Conservation (phyloP, 225 moss, liverwort and hornwort genomes). For the Bryum argenteum region DNA sequence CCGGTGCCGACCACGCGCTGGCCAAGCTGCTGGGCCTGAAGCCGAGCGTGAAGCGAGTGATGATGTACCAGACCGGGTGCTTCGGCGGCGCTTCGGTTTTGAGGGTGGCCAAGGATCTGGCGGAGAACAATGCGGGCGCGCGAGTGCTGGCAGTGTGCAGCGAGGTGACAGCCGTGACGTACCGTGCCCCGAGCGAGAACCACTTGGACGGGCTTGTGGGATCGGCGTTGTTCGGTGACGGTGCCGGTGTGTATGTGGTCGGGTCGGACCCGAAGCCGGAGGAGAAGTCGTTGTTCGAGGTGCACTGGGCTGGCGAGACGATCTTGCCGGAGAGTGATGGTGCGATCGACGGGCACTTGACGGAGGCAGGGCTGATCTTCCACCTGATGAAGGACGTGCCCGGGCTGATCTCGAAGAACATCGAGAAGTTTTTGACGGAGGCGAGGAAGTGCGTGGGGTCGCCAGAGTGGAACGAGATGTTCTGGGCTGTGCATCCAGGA, state of each 20-base stretch:
- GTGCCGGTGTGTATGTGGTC: slow-evolving; percentile 11
- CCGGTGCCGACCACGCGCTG: not conserved
- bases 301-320: slow-evolving; percentile 49
- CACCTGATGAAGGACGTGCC: slow-evolving; percentile 34
- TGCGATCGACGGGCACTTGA: slow-evolving; percentile 55
- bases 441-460: not conserved
- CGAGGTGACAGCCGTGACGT: slow-evolving; percentile 18
- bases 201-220: slow-evolving; percentile 10
- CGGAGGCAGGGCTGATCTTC: slow-evolving; percentile 56
- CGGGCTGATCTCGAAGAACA: slow-evolving; percentile 8
- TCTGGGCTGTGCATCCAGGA: not conserved
- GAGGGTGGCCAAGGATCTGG: not conserved
- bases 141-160: slow-evolving; percentile 13
- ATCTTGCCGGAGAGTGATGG: slow-evolving; percentile 54
- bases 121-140: not conserved
- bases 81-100: not conserved
- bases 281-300: slow-evolving; percentile 46
- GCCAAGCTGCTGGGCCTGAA: not conserved
- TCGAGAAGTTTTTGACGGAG: not conserved
- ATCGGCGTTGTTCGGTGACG: slow-evolving; percentile 2
- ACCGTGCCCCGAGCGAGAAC: slow-evolving; percentile 12
- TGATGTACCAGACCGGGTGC: not conserved
- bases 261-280: slow-evolving; percentile 44
- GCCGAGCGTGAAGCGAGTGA: not conserved
- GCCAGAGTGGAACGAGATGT: not conserved